Evolutionary conservation across 75 land plant genomes (phyloP), one percentile per base, ranked within the genome.

Genomic region (Larix kaempferi): DNA sequence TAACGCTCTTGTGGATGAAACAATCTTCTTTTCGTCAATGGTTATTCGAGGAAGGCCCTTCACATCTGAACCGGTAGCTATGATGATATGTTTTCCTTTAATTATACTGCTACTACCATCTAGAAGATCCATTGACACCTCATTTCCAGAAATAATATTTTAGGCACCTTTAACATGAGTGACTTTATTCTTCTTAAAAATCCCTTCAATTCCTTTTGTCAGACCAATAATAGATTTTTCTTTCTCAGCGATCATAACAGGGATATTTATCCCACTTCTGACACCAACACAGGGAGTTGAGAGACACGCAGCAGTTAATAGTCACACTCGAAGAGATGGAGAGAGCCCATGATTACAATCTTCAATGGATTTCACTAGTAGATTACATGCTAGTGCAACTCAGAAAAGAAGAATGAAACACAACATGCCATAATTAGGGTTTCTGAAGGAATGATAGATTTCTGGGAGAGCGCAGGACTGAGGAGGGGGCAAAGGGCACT

Each of bases 171-270:
- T 96, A 56, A 96, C 92, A 78, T 96, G 93, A 57, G 77, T 91
- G 12, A 96, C 96, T 69, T 96, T 96, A 82, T 95, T 95, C 72
- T 95, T 95, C 92, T 95, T 95, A 78, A 95, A 95, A 19, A 95
- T 87, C 8, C 99, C 99, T 78, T 96, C 99, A 61, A 96, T 87
- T 35, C 96, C 99, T 62, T 83, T 76, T 15, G 99, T 96, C 29
- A 96, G 89, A 57, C 86, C 88, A 49, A 88, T 58, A 0, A 96
- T 96, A 54, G 99, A 96, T 74, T 90, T 91, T 64, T 96, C 91
- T 67, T 95, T 96, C 80, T 93, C 96, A 37, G 89, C 85, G 91
- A 96, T 83, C 99, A 96, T 96, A 56, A 89, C 90, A n/a, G 96
- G 86, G 12, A 96, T 78, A 81, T 96, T n/a, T n/a, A n/a, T n/a